A percentile compares a stretch with the other conserved stretches of the same genome.
Conservation (phyloP, 257 asterid species). For the Petrea volubilis region DNA sequence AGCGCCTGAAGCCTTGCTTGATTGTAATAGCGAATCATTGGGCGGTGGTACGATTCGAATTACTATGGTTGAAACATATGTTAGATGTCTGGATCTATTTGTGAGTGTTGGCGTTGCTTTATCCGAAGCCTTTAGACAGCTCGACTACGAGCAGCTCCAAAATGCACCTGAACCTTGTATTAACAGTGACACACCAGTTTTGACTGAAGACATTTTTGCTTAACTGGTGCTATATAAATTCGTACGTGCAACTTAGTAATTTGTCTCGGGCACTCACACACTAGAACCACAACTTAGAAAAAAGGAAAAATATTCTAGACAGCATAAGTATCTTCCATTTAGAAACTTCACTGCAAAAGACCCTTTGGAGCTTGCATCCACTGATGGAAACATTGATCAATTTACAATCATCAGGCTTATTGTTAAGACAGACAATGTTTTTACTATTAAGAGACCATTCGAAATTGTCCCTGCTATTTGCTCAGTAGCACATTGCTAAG, state of each 20-base stretch:
- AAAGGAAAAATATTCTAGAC: no score
- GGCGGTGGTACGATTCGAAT: constrained; percentile 85
- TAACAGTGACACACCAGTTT: constrained; percentile 39
- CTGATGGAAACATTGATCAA: no score
- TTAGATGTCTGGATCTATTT: constrained; percentile 87
- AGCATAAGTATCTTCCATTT: no score
- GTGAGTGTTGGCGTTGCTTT: constrained; percentile 92
- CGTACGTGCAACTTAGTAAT: background rate
- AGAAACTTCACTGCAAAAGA: no score
- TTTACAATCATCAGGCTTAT: no score
- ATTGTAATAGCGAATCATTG: constrained; percentile 54
- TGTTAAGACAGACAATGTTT: no score
- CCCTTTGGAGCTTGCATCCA: no score
- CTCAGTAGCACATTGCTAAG: no score
- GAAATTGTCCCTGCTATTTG: no score
- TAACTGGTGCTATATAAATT: constrained; percentile 10
- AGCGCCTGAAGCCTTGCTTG: constrained; percentile 77
- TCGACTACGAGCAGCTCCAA: constrained; percentile 78
- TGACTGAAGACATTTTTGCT: constrained; percentile 83
- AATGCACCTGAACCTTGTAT: constrained; percentile 44
- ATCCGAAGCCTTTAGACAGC: constrained; percentile 90
- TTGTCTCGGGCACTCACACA: background rate
- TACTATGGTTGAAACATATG: constrained; percentile 94
- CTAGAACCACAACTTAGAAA: no score
- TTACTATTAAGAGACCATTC: no score